Evolutionary conservation across 1,139 yeast genomes (phyloP).

Genomic region (Blastobotrys malaysiensis): DNA sequence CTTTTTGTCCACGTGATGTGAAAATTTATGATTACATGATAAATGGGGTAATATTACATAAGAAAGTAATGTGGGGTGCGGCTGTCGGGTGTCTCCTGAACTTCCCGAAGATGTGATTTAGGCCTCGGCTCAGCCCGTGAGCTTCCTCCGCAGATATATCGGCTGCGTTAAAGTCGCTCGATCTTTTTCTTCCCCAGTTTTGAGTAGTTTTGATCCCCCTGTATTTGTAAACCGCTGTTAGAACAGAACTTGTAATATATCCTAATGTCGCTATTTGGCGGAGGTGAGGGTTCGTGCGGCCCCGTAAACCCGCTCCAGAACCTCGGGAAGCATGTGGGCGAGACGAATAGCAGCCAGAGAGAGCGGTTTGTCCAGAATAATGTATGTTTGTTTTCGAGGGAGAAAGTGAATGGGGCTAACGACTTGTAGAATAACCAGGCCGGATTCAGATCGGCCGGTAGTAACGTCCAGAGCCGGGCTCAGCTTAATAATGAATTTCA

Average conservation of each 20-base stretch:
- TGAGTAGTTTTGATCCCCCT: too few species aligned
- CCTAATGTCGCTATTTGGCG: neutral
- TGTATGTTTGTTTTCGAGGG: constrained; percentile 6
- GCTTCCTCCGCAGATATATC: neutral
- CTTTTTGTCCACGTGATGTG: neutral
- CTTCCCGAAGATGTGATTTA: neutral
- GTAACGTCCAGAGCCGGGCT: constrained; percentile 6
- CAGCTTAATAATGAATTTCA: constrained; percentile 13
- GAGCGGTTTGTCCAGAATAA: constrained; percentile 8
- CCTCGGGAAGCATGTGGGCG: constrained; percentile 27
- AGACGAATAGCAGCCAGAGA: constrained; percentile 10
- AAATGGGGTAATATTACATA: neutral
- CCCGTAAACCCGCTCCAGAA: constrained; percentile 33
- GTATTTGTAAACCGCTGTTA: too few species aligned
- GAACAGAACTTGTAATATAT: neutral
- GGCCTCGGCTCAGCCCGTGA: constrained; percentile 1
- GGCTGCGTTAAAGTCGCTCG: neutral
- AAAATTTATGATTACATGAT: too few species aligned
- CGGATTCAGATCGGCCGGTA: constrained; percentile 7
- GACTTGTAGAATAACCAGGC: neutral
- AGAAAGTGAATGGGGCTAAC: too few species aligned
- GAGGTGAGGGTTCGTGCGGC: constrained; percentile 26
- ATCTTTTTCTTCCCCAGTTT: neutral
- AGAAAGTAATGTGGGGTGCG: neutral
- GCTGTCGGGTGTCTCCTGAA: neutral